phyloP scores from a whole-genome alignment of 164 flowering plant genomes.

The Magnolia kwangsiensis region DNA sequence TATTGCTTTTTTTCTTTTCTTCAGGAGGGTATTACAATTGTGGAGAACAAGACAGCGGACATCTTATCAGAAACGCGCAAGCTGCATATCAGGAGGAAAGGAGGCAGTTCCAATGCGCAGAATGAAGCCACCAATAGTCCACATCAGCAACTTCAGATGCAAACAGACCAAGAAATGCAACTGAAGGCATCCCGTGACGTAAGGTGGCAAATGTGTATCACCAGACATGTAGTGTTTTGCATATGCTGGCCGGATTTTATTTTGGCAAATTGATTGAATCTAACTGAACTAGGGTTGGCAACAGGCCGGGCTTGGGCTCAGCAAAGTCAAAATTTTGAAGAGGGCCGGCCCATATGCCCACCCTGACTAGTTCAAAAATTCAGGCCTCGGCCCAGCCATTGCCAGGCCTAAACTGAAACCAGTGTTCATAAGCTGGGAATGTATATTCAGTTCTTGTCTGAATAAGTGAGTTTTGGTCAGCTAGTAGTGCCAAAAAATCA shows the following conservation, averaged over 20 bases:
- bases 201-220: constrained; percentile 77
- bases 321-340: no score
- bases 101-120: constrained; percentile 32
- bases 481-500: neutral
- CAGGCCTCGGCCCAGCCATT: no score
- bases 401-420: neutral
- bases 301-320: no score
- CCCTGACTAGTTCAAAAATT: no score
- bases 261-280: neutral
- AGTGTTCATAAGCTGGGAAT: neutral
- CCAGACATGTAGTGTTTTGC: constrained; percentile 1
- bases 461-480: neutral
- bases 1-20: neutral
- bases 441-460: neutral
- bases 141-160: constrained; percentile 38
- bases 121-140: constrained; percentile 29
- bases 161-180: constrained; percentile 67
- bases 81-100: constrained; percentile 64
- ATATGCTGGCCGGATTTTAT: neutral
- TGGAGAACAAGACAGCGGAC: constrained; percentile 77
- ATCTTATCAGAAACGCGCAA: constrained; percentile 84
- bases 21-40: constrained; percentile 82
- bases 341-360: no score
- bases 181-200: constrained; percentile 99
- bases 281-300: neutral